Conservation (phyloP, 2,329 filamentous ascomycete species). For the Xylaria sp. region DNA sequence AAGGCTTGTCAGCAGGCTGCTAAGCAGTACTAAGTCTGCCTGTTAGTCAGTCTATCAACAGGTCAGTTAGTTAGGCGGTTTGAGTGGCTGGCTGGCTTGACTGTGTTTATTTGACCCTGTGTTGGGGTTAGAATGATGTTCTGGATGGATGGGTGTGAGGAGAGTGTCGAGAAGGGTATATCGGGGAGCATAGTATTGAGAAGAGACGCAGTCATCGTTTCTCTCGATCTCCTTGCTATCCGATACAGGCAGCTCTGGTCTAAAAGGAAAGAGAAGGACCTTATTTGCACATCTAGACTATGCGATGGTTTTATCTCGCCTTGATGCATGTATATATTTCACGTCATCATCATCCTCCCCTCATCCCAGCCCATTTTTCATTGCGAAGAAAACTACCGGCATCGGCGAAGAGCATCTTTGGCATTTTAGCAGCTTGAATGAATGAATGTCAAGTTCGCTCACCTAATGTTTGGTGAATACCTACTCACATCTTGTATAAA, state of each 20-base stretch:
- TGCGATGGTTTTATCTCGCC: conserved; percentile 3
- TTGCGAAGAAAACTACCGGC: not conserved
- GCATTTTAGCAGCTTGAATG: not conserved
- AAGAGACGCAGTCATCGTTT: not conserved
- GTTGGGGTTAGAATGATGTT: not conserved
- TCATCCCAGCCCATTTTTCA: conserved; percentile 1
- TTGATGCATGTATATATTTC: conserved; percentile 24
- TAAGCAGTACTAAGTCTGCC: conserved; percentile 69
- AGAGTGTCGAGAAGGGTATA: not conserved
- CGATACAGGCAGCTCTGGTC: not conserved
- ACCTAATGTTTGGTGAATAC: not conserved
- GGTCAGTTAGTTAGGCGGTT: too few species aligned
- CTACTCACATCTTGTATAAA: not conserved
- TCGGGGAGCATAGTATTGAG: not conserved
- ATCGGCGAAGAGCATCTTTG: not conserved
- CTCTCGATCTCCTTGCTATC: not conserved
- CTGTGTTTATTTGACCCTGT: not conserved
- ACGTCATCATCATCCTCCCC: conserved; percentile 8
- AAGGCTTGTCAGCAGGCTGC: conserved; percentile 87
- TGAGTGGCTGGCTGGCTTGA: too few species aligned
- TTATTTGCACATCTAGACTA: not conserved
- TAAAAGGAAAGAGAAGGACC: not conserved
- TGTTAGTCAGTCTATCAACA: too few species aligned
- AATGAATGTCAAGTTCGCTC: too few species aligned
- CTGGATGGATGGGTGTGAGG: not conserved